Base-by-base conservation (phyloP, 2,329 filamentous ascomycete genomes). In the Fusarium udum region DNA sequence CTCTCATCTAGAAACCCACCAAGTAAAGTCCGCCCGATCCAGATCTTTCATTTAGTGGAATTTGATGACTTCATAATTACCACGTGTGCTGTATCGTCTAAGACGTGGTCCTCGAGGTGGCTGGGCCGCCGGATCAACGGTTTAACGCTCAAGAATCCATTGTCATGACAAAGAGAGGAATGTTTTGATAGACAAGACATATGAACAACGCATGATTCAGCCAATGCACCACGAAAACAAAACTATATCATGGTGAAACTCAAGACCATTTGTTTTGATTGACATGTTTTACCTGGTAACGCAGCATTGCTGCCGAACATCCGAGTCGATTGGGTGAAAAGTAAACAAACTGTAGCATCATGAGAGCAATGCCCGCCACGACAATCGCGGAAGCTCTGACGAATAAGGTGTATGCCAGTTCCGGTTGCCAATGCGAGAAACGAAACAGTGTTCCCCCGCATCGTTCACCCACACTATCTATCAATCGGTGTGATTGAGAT, bases 291-390 rank as follows among this genome's bases (percentile, higher is more conserved):
- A 64, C 46, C 55, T 39, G 66, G 36, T 43, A 60, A 70, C 67
- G 42, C 34, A 39, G 16, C 39, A 24, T 49, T 7, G 16, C 37
- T 63, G 55, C 53, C 48, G 70, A 32, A 40, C 8, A 71, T 24
- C 71, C 68, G 53, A 72, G 46, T 37, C 57, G 42, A 52, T 40
- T 39, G 28, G 42, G 67, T 39, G 60, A 39, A 36, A 61, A 60
- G 67, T 74, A 74, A 74, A 73, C 63, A 74, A 65, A 74, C 56
- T 46, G 51, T 51, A 36, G 55, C 45, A 65, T 74, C 67, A 74
- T 74, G 63, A 61, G 55, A 59, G 57, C 36, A 39, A 74, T 68
- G 51, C 51, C 45, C 46, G 61, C 68, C 51, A 74, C 58, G 52
- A 60, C 48, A 73, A 63, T 45, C 28, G 43, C 24, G 28, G 64